These are phyloP conservation scores for Chaetomium globosum DNA, from an alignment of 2,329 filamentous ascomycete genomes.

Conservation along the genomic window DNA sequence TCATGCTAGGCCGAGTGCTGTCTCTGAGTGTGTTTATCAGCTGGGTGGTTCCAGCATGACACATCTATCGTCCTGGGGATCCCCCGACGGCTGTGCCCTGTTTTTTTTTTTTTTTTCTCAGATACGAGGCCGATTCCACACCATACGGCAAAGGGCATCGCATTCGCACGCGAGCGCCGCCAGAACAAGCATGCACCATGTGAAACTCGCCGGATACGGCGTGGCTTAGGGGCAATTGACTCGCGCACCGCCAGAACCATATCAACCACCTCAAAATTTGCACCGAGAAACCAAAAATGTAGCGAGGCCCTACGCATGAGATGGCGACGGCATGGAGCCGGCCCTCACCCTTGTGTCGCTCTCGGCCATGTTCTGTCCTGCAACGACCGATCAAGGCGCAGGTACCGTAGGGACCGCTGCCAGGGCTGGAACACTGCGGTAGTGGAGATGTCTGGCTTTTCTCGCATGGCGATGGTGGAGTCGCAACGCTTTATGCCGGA, in stretches of 20 bases:
- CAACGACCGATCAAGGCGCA: background rate
- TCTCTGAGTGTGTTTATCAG: background rate
- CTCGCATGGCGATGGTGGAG: conserved; percentile 24
- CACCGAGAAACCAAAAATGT: background rate
- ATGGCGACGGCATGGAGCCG: too few relatives aligned
- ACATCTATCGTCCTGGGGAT: background rate
- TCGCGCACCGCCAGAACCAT: background rate
- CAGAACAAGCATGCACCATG: conserved; percentile 15
- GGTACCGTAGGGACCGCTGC: conserved; percentile 9
- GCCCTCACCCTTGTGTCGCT: background rate
- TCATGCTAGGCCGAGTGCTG: background rate
- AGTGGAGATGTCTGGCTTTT: conserved; percentile 22
- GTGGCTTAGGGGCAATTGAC: background rate
- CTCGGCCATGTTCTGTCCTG: background rate
- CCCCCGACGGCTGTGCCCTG: background rate
- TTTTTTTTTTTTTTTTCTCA: background rate
- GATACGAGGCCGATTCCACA: conserved; percentile 14
- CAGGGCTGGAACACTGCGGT: conserved; percentile 1
- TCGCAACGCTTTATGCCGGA: conserved; percentile 18
- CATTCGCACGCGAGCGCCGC: background rate
- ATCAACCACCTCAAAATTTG: background rate
- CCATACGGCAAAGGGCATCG: background rate
- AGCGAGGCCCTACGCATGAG: background rate
- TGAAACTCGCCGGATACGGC: background rate
- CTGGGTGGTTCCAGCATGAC: background rate